Conservation (phyloP, 495 filamentous ascomycete species). For the Entonaema liquescens region DNA sequence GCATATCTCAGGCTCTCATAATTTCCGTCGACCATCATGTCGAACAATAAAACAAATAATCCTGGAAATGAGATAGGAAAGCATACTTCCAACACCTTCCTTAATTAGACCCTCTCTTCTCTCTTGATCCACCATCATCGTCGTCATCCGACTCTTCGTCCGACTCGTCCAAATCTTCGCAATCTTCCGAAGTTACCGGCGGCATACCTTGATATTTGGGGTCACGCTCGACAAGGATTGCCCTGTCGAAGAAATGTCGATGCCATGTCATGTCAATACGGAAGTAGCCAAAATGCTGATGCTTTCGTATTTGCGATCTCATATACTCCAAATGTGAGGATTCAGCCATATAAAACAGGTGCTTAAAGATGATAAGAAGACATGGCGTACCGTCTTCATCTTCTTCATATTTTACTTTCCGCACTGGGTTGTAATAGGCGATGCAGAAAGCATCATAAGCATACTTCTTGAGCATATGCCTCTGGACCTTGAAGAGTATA, state of each 20-base stretch:
- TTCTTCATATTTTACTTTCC: background rate
- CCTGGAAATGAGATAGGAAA: background rate
- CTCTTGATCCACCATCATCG: too few relatives aligned
- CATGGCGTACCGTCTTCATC: background rate
- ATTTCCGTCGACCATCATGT: too few relatives aligned
- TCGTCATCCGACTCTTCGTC: background rate
- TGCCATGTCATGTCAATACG: background rate
- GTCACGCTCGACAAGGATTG: background rate
- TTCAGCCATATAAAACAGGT: background rate
- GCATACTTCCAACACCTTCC: background rate
- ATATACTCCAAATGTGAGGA: background rate
- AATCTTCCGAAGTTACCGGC: background rate
- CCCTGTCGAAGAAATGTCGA: background rate
- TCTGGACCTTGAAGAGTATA: background rate
- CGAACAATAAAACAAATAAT: background rate
- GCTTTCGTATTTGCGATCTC: background rate
- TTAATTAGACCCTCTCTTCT: background rate
- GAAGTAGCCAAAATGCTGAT: background rate
- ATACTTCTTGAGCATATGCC: background rate
- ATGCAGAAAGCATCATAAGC: background rate
- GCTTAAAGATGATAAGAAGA: background rate
- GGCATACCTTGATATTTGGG: background rate
- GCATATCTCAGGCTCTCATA: too few relatives aligned
- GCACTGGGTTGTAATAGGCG: background rate
- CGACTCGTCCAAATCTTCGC: background rate